A percentile compares a stretch with the other conserved stretches of the same genome.
phyloP scores from a whole-genome alignment of 108 stramenopile genomes.

The Craspedostauros australis region DNA sequence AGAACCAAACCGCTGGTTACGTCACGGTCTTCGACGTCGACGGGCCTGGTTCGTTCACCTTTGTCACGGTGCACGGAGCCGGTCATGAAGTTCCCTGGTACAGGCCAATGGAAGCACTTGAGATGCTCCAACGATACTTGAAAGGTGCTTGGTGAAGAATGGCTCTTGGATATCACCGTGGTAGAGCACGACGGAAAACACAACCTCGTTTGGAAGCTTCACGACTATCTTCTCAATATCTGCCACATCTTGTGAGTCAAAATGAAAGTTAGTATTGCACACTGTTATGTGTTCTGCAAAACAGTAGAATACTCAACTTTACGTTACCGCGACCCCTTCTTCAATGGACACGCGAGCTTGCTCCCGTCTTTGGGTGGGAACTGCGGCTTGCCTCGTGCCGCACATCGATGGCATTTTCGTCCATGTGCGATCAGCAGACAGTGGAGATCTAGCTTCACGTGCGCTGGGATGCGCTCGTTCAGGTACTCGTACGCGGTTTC shows the following conservation, averaged over 20 bases:
- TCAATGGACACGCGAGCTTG: constrained; percentile 53
- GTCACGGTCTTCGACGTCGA: constrained; percentile 36
- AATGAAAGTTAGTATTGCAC: too few species aligned
- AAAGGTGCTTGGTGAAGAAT: background rate
- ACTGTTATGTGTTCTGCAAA: too few species aligned
- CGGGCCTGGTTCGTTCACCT: constrained; percentile 27
- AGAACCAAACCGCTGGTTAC: constrained; percentile 60
- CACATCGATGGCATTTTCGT: constrained; percentile 61
- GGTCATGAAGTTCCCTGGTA: constrained; percentile 77
- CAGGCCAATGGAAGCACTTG: constrained; percentile 53
- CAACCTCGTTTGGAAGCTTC: too few species aligned
- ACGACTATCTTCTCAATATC: too few species aligned
- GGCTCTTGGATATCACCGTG: constrained; percentile 3
- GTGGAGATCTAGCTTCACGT: constrained; percentile 62
- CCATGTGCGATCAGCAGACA: constrained; percentile 70
- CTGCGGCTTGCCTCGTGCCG: constrained; percentile 64
- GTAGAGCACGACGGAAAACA: too few species aligned
- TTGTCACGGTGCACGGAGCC: constrained; percentile 68
- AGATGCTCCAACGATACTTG: constrained; percentile 26
- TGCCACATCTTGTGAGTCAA: too few species aligned
- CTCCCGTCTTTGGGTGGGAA: constrained; percentile 59
- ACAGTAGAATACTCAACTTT: background rate
- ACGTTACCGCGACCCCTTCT: constrained; percentile 12
- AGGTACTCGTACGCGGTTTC: constrained; percentile 66
- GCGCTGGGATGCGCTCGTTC: constrained; percentile 45